Evolutionary conservation across 176 grass and related monocot genomes (phyloP).

Genomic region (Bolboschoenus planiculmis): DNA sequence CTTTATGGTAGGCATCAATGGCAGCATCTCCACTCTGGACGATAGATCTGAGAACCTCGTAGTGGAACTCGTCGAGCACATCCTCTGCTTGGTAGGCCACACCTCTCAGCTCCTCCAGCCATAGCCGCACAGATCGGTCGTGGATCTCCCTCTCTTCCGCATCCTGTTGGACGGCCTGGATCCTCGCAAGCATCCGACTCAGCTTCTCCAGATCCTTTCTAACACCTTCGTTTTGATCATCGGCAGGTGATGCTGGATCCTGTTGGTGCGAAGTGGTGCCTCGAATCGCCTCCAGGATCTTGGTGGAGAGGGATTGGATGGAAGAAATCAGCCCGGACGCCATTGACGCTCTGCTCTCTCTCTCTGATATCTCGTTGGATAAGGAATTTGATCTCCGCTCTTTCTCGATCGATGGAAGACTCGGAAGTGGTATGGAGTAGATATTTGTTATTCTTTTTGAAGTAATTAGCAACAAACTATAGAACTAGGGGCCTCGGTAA

Average conservation of each 20-base stretch:
- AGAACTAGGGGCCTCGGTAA: too few species aligned
- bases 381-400: too few species aligned
- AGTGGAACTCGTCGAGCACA: not conserved
- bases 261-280: not conserved
- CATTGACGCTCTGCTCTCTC: not conserved
- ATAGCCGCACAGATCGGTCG: not conserved
- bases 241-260: not conserved
- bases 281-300: not conserved
- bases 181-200: not conserved
- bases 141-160: not conserved
- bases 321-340: not conserved
- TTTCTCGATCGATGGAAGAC: too few species aligned
- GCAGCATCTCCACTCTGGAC: not conserved
- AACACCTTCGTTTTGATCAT: not conserved
- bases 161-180: not conserved
- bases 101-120: not conserved
- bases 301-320: not conserved
- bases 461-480: too few species aligned
- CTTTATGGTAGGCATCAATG: not conserved
- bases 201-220: not conserved
- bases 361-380: too few species aligned
- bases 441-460: too few species aligned
- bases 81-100: not conserved
- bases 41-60: not conserved
- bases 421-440: too few species aligned